Evolutionary conservation across 352 stramenopile genomes (phyloP).

Genomic region (Pythium inflatum): DNA sequence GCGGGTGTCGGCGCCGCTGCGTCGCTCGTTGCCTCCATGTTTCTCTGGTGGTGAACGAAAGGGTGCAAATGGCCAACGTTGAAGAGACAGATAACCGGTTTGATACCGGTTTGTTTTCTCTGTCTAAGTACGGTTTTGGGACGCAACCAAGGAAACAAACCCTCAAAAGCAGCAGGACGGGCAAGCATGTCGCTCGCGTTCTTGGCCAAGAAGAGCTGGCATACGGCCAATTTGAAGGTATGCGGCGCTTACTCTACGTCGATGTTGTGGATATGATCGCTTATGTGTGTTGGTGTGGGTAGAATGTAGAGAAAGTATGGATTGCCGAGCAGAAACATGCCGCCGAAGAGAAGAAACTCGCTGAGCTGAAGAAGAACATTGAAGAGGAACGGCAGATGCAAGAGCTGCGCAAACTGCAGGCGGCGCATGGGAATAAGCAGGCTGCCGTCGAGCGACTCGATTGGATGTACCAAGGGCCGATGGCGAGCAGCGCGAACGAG

Average conservation of each 20-base stretch:
- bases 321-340: constrained; percentile 95
- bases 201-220: constrained; percentile 97
- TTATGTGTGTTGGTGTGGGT: constrained; percentile 11
- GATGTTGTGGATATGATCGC: too few species aligned
- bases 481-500: constrained; percentile 53
- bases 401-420: constrained; percentile 93
- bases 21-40: constrained; percentile 17
- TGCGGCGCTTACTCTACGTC: too few species aligned
- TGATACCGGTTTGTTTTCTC: not conserved
- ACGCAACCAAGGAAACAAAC: not conserved
- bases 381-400: constrained; percentile 96
- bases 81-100: constrained; percentile 10
- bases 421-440: constrained; percentile 78
- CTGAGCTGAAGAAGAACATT: constrained; percentile 96
- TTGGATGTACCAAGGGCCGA: constrained; percentile 98
- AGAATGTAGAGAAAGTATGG: constrained; percentile 99
- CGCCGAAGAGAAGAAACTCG: constrained; percentile 92
- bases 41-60: constrained; percentile 2
- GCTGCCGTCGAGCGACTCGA: constrained; percentile 86
- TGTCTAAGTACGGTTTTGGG: constrained; percentile 15
- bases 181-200: constrained; percentile 89
- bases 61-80: constrained; percentile 16
- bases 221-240: constrained; percentile 96
- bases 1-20: not conserved
- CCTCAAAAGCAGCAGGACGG: not conserved